Evolutionary conservation across 768 basidiomycete species (phyloP).

Genomic region (Rhodotorula babjevae): DNA sequence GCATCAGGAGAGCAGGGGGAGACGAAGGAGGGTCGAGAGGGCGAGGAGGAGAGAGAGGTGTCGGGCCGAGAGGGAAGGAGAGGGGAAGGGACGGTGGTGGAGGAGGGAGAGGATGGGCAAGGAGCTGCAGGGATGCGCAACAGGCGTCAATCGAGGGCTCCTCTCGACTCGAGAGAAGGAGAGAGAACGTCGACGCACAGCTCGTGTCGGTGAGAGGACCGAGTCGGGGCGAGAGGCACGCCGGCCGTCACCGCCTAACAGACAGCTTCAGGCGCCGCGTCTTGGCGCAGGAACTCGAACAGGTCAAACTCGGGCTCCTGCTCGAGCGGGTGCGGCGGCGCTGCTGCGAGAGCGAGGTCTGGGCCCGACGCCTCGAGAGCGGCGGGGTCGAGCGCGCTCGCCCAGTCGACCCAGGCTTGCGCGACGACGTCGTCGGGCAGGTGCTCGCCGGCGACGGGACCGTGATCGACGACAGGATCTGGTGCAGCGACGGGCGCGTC

Average conservation of each 20-base stretch:
- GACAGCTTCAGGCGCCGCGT: conserved; percentile 16
- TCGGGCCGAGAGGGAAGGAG: background rate
- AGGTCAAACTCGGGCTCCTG: conserved; percentile 16
- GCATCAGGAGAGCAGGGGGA: conserved; percentile 1
- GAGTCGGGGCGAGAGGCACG: too few species aligned
- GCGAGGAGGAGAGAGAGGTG: background rate
- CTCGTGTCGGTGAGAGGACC: background rate
- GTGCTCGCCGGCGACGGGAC: conserved; percentile 1
- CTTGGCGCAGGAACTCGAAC: conserved; percentile 29
- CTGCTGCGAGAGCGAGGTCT: background rate
- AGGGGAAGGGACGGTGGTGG: background rate
- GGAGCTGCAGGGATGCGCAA: background rate
- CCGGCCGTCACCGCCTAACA: conserved; percentile 13
- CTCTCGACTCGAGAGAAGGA: background rate
- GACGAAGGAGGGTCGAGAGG: background rate
- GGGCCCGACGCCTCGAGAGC: background rate
- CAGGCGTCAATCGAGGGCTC: background rate
- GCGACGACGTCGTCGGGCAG: background rate
- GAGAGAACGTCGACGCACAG: background rate
- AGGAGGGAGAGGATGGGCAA: background rate
- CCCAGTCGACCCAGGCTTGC: conserved; percentile 32
- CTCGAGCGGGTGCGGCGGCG: too few species aligned
- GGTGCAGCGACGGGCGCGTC: conserved; percentile 15
- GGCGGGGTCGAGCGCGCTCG: background rate
- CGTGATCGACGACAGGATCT: conserved; percentile 31